Conservation (phyloP, 257 asterid species). For the Solanum sparsipilum region DNA sequence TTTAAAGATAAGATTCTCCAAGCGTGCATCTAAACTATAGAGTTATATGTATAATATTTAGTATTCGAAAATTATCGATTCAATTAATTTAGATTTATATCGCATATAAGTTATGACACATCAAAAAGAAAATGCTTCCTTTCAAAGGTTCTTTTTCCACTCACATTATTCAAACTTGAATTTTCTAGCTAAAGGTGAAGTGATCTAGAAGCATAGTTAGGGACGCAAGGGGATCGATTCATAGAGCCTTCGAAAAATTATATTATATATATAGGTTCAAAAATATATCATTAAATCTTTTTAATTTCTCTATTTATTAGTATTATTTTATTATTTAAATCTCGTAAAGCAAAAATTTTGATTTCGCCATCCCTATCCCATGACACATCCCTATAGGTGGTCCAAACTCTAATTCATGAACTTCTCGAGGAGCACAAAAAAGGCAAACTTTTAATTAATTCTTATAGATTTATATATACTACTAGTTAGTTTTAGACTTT, state of each 20-base stretch:
- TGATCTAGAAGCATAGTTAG: background rate
- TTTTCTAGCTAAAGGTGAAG: background rate
- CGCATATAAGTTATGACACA: background rate
- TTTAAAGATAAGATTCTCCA: background rate
- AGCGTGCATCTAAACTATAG: background rate
- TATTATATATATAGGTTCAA: background rate
- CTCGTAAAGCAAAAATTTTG: background rate
- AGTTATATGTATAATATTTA: background rate
- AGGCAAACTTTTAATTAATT: background rate
- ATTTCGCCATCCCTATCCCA: accelerated
- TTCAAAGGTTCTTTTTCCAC: accelerated
- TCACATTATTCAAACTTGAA: background rate
- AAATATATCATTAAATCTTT: background rate
- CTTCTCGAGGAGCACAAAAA: background rate
- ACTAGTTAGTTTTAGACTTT: background rate
- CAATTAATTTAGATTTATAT: background rate
- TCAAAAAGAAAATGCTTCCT: background rate
- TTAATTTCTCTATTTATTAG: background rate
- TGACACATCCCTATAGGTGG: background rate
- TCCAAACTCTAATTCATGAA: background rate
- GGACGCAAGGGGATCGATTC: background rate
- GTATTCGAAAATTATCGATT: background rate
- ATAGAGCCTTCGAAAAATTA: background rate
- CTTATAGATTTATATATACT: background rate
- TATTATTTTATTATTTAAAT: background rate